Percentiles rank a stretch among this genome's conserved stretches.
Conservation (phyloP, 805 yeast species). For the Yamadazyma philogaea region DNA sequence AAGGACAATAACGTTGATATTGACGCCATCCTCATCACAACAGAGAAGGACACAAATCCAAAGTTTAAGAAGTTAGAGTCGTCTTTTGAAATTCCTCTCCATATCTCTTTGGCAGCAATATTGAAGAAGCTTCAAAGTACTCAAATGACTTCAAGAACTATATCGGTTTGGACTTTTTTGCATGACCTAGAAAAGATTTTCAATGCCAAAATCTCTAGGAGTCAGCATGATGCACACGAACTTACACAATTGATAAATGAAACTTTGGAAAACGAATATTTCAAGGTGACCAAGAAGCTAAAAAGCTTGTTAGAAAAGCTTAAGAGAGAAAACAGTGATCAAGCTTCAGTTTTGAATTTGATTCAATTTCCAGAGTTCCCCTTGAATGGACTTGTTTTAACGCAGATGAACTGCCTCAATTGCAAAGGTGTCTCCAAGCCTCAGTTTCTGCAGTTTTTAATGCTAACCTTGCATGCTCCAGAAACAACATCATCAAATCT, state of each 20-base stretch:
- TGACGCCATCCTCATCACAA: slow-evolving; percentile 2
- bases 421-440: slow-evolving; percentile 65
- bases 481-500: slow-evolving; percentile 46
- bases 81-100: slow-evolving; percentile 47
- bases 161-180: slow-evolving; percentile 78
- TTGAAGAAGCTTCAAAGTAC: slow-evolving; percentile 62
- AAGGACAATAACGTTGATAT: slow-evolving; percentile 19
- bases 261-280: slow-evolving; percentile 66
- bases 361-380: slow-evolving; percentile 63
- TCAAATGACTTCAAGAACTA: slow-evolving; percentile 46
- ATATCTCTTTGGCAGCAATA: slow-evolving; percentile 52
- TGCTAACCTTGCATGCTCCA: slow-evolving; percentile 76
- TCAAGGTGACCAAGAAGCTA: slow-evolving; percentile 36
- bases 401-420: slow-evolving; percentile 64
- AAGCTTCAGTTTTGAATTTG: slow-evolving; percentile 13
- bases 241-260: slow-evolving; percentile 78
- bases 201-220: slow-evolving; percentile 65
- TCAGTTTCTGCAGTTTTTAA: slow-evolving; percentile 57
- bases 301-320: slow-evolving; percentile 16
- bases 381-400: slow-evolving; percentile 62
- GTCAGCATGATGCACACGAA: slow-evolving; percentile 96
- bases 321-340: slow-evolving; percentile 6
- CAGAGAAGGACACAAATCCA: slow-evolving; percentile 12
- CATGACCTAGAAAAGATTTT: slow-evolving; percentile 69
- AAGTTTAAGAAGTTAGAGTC: slow-evolving; percentile 20